These are phyloP conservation scores for Dioszegia aurantiaca DNA, from an alignment of 768 basidiomycete genomes.

Conservation along the genomic window DNA sequence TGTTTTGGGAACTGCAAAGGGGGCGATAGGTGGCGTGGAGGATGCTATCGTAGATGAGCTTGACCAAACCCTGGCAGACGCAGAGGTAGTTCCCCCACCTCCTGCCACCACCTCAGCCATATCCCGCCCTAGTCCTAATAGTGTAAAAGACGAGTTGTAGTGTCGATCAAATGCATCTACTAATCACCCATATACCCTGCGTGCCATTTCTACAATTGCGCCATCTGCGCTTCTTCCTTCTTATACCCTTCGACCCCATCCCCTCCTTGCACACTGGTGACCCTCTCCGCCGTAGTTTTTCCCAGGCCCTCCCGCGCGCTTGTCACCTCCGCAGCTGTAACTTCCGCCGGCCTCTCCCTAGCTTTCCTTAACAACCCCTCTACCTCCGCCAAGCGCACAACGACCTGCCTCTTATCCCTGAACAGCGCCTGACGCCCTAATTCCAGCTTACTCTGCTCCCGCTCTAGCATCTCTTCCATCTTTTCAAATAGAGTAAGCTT, in stretches of 20 bases:
- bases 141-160: constrained; percentile 4
- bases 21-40: not conserved
- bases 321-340: constrained; percentile 4
- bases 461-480: constrained; percentile 88
- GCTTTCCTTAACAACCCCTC: constrained; percentile 42
- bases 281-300: constrained; percentile 16
- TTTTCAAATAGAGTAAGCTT: constrained; percentile 95
- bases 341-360: constrained; percentile 17
- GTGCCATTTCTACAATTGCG: constrained; percentile 21
- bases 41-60: not conserved
- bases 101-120: not conserved
- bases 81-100: not conserved
- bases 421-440: constrained; percentile 73
- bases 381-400: constrained; percentile 43
- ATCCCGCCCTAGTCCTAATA: constrained; percentile 5
- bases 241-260: constrained; percentile 16
- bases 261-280: constrained; percentile 5
- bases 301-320: constrained; percentile 1
- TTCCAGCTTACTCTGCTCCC: constrained; percentile 82
- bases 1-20: not conserved
- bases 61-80: not conserved
- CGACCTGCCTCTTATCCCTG: constrained; percentile 62
- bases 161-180: not conserved
- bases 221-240: constrained; percentile 18
- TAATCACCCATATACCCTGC: not conserved